phyloP scores from a whole-genome alignment of 106 monocot genomes.

The Alisma plantagoaquatica region DNA sequence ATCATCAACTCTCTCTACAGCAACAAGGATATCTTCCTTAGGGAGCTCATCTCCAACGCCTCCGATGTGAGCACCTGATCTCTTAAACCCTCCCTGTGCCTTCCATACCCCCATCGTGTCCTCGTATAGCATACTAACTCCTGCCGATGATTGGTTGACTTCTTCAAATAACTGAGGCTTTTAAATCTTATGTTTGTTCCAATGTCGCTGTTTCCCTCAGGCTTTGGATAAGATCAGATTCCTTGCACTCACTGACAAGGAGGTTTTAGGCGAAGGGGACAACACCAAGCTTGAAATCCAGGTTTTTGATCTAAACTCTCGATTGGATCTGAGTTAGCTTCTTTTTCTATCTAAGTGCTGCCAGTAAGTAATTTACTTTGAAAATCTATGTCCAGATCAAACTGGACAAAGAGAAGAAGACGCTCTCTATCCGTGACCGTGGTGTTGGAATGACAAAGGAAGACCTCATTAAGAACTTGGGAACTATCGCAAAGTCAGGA shows the following conservation, averaged over 20 bases:
- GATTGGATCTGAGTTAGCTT: not conserved
- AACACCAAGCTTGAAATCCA: constrained; percentile 89
- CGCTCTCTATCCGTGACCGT: constrained; percentile 75
- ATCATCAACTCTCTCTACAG: constrained; percentile 83
- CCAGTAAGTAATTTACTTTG: too few species aligned
- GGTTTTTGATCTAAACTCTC: constrained; percentile 33
- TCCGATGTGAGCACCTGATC: constrained; percentile 43
- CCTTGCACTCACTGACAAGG: constrained; percentile 89
- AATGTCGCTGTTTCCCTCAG: constrained; percentile 16
- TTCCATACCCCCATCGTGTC: too few species aligned
- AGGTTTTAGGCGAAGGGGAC: constrained; percentile 86
- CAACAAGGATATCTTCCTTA: constrained; percentile 80
- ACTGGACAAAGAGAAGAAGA: constrained; percentile 88
- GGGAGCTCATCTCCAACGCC: constrained; percentile 82
- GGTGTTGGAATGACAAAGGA: constrained; percentile 99
- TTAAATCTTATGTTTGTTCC: not conserved
- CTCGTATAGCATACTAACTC: too few species aligned
- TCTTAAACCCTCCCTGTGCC: not conserved
- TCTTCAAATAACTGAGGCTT: too few species aligned
- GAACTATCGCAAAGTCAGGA: constrained; percentile 96
- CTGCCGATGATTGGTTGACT: too few species aligned
- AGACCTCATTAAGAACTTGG: constrained; percentile 91
- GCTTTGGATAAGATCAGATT: constrained; percentile 98
- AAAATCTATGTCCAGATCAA: constrained; percentile 89
- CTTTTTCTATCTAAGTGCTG: not conserved